phyloP scores from a whole-genome alignment of 2,329 filamentous ascomycete genomes.

The Exophiala sp. region DNA sequence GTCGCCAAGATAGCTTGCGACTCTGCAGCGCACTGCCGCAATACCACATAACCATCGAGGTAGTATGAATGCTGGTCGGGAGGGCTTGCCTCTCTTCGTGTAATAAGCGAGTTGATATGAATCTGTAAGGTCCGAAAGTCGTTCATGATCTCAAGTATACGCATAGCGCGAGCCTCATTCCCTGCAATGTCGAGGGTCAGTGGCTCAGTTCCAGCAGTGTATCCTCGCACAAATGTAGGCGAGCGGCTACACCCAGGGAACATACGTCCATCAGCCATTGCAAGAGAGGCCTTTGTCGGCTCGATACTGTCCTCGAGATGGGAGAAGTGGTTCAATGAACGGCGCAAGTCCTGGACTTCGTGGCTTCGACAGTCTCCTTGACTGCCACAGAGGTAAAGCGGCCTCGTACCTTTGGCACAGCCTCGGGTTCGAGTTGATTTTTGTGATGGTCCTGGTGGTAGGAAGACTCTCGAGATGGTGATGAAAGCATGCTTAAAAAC shows the following conservation, averaged over 20 bases:
- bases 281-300: conserved; percentile 2
- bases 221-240: conserved; percentile 3
- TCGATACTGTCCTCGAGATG: conserved; percentile 4
- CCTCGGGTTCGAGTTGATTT: conserved; percentile 11
- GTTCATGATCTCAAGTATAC: conserved; percentile 61
- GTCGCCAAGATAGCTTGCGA: conserved; percentile 54
- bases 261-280: conserved; percentile 29
- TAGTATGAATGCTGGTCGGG: conserved; percentile 53
- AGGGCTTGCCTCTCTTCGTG: conserved; percentile 50
- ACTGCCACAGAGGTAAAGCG: conserved; percentile 4
- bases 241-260: conserved; percentile 12
- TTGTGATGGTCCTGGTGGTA: conserved; percentile 11
- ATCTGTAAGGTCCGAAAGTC: conserved; percentile 61
- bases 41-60: conserved; percentile 56
- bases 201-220: background rate
- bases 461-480: conserved; percentile 11
- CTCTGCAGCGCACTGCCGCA: conserved; percentile 54
- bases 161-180: conserved; percentile 61
- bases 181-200: conserved; percentile 41
- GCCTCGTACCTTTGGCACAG: conserved; percentile 12
- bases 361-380: background rate
- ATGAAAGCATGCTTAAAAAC: conserved; percentile 23
- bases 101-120: conserved; percentile 45
- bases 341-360: conserved; percentile 5
- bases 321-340: conserved; percentile 3